Percentiles rank a stretch among this genome's conserved stretches.
Conservation (phyloP, 2,329 filamentous ascomycete genomes). For the Alternaria arborescens region DNA sequence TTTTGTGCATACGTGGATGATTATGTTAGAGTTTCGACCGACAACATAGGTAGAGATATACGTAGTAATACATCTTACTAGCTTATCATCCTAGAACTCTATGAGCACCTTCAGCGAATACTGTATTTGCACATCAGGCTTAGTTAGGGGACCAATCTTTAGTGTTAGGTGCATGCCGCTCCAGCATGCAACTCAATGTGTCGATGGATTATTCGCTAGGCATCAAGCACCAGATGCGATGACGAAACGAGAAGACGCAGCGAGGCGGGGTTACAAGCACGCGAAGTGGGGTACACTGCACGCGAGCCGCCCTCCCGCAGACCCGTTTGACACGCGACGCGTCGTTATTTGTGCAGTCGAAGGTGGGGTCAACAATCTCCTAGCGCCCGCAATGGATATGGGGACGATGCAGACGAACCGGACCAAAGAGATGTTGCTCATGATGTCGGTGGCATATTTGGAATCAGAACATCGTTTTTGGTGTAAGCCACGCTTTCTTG, state of each 20-base stretch:
- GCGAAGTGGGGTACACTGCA: constrained; percentile 9
- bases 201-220: neutral
- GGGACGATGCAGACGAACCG: neutral
- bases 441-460: neutral
- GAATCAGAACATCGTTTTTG: neutral
- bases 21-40: no score
- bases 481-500: neutral
- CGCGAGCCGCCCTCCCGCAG: neutral
- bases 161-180: neutral
- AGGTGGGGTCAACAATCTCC: neutral
- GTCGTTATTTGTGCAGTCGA: neutral
- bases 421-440: neutral
- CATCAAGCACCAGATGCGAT: neutral
- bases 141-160: no score
- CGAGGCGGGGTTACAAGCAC: neutral
- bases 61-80: no score
- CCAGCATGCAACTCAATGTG: neutral
- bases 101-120: no score
- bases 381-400: neutral
- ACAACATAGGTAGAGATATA: no score
- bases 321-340: neutral
- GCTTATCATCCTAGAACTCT: no score
- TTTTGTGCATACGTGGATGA: neutral
- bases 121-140: no score
- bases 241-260: neutral